A percentile compares a stretch with the other conserved stretches of the same genome.
Evolutionary conservation across 208 protist species (phyloP).

Genomic region (Leishmania martiniquensis): DNA sequence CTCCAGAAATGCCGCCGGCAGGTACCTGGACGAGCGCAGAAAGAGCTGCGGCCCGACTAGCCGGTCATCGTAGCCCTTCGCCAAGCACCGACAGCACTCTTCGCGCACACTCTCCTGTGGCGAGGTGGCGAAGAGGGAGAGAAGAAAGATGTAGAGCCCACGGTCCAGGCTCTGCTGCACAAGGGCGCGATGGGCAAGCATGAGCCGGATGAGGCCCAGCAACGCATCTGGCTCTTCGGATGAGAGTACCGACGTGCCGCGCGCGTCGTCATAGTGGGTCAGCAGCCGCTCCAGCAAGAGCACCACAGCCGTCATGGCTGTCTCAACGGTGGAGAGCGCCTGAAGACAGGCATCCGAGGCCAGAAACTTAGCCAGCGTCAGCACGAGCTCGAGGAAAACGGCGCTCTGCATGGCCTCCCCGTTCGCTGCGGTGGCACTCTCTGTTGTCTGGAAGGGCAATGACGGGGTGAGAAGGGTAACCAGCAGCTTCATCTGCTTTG

Average conservation of each 20-base stretch:
- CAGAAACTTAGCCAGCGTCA: conserved; percentile 29
- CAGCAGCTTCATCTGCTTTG: conserved; percentile 27
- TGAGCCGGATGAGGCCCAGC: conserved; percentile 27
- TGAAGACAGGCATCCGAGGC: conserved; percentile 31
- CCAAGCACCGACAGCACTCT: conserved; percentile 53
- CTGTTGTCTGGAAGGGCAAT: neutral
- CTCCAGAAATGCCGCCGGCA: conserved; percentile 92
- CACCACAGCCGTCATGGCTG: conserved; percentile 28
- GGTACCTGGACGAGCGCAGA: conserved; percentile 66
- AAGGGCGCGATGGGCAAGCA: conserved; percentile 49
- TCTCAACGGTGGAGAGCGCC: conserved; percentile 27
- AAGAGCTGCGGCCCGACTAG: conserved; percentile 87
- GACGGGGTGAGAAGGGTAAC: conserved; percentile 2
- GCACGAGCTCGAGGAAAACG: conserved; percentile 37
- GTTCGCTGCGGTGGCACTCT: neutral
- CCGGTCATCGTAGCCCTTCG: conserved; percentile 78
- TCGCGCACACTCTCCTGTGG: conserved; percentile 44
- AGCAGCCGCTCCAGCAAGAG: conserved; percentile 27
- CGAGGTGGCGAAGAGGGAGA: conserved; percentile 65
- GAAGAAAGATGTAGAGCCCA: conserved; percentile 77
- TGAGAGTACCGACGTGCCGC: neutral
- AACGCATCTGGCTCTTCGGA: conserved; percentile 16
- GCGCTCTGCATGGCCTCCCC: neutral
- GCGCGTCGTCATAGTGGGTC: neutral
- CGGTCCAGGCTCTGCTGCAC: conserved; percentile 76